Evolutionary conservation across 2,329 filamentous ascomycete genomes (phyloP).

Genomic region (Xylaria sp.): DNA sequence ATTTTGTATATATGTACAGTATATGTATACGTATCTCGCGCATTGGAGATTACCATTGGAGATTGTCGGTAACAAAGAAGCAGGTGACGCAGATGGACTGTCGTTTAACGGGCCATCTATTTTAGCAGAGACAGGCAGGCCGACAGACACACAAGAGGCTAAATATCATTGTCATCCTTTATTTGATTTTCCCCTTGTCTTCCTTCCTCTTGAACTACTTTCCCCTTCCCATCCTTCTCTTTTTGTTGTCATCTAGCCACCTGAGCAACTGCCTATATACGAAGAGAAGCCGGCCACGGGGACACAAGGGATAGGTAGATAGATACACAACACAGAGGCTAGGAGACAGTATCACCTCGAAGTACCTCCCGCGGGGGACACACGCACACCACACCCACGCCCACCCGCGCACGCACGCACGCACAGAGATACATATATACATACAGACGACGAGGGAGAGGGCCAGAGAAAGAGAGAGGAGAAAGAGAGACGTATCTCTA

Average conservation of each 20-base stretch:
- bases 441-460: not conserved
- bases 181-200: not conserved
- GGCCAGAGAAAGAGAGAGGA: not conserved
- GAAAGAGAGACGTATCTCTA: slow-evolving; percentile 18
- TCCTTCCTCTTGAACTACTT: not conserved
- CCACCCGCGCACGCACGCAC: slow-evolving; percentile 1
- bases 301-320: slow-evolving; percentile 32
- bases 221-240: not conserved
- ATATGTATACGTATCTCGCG: not conserved
- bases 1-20: not conserved
- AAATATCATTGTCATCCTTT: slow-evolving; percentile 17
- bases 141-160: slow-evolving; percentile 6
- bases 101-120: not conserved
- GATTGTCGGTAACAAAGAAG: slow-evolving; percentile 32
- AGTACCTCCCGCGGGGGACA: slow-evolving; percentile 18
- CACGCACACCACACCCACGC: not conserved
- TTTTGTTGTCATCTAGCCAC: slow-evolving; percentile 4
- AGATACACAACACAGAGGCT: slow-evolving; percentile 19
- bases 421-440: not conserved
- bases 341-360: slow-evolving; percentile 22
- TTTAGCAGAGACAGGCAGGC: slow-evolving; percentile 4
- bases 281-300: slow-evolving; percentile 21
- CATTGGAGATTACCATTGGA: not conserved
- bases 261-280: slow-evolving; percentile 6
- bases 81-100: slow-evolving; percentile 28